Evolutionary conservation across 495 filamentous ascomycete genomes (phyloP).

Genomic region (Bombardia bombarda): DNA sequence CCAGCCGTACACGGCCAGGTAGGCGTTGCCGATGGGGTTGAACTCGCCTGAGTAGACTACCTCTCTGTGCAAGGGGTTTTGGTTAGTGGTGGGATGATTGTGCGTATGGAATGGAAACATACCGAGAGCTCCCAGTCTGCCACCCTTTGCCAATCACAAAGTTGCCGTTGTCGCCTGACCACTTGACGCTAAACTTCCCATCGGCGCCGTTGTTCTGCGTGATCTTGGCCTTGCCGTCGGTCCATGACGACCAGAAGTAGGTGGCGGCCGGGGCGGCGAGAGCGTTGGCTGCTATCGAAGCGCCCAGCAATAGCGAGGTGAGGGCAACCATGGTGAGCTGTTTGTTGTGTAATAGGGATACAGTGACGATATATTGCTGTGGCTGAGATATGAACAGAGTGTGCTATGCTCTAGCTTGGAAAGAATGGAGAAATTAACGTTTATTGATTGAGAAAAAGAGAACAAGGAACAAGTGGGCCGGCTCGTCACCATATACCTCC

Average conservation of each 20-base stretch:
- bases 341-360: neutral
- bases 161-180: slow-evolving; percentile 48
- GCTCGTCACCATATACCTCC: neutral
- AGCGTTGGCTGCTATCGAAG: neutral
- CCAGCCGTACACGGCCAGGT: slow-evolving; percentile 51
- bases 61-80: slow-evolving; percentile 4
- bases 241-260: slow-evolving; percentile 1
- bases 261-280: neutral
- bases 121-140: slow-evolving; percentile 40
- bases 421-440: too few relatives aligned
- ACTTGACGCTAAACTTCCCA: slow-evolving; percentile 51
- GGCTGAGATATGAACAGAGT: neutral
- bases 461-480: too few relatives aligned
- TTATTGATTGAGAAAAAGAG: too few relatives aligned
- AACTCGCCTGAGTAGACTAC: slow-evolving; percentile 15
- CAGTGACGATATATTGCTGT: neutral
- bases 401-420: too few relatives aligned
- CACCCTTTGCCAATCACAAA: slow-evolving; percentile 61
- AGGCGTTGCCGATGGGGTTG: slow-evolving; percentile 18
- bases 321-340: neutral
- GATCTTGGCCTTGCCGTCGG: slow-evolving; percentile 3
- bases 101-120: neutral
- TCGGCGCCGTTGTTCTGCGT: slow-evolving; percentile 41
- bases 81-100: neutral
- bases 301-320: neutral